Base-by-base conservation (phyloP, 106 monocot genomes). In the Cymbidium sinense region DNA sequence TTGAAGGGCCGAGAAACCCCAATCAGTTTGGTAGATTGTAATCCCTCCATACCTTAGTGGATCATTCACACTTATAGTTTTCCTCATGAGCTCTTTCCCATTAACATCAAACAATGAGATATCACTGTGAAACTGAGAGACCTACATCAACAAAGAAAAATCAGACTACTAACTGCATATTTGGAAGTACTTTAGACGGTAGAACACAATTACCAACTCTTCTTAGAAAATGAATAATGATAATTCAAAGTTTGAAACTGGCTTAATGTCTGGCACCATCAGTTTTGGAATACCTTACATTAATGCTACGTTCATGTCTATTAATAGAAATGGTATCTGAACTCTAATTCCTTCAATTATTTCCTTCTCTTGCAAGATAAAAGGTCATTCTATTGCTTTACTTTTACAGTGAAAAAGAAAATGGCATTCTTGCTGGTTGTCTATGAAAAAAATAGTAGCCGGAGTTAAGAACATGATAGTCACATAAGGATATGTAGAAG, bases 21-120 rank as follows among this genome's bases (percentile, higher is more conserved):
- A 99, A 70, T 99, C 94, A 19, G 98, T 99, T 67, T 99, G 98
- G 67, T 94, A 99, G 28, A 99, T 90, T 43, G 96, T 98, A 51
- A 98, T 58, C 6, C 96, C 96, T 70, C 87, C 90, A 69, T 92
- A 98, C 79, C 94, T 88, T 73, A 98, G 50, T 21, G 96, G 96
- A 75, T 98, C 96, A 77, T 98, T 98, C 27, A 98, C 98, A 73
- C 90, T 98, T 55, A 98, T 94, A 35, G 98, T 94, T 87, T 98
- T 98, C 72, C 98, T 92, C 79, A 90, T 79, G 27, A 98, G 80
- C 79, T 94, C 94, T 76, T 92, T 94, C 9, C 98, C 98, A 29
- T 92, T 87, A 64, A 83, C 70, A 75, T 87, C 58, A 39, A 90
- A 82, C 12, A 99, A 84, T 35, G 98, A 99, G 64, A 99, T 73